Evolutionary conservation across 257 asterid species (phyloP).

Genomic region (Mitragyna speciosa): DNA sequence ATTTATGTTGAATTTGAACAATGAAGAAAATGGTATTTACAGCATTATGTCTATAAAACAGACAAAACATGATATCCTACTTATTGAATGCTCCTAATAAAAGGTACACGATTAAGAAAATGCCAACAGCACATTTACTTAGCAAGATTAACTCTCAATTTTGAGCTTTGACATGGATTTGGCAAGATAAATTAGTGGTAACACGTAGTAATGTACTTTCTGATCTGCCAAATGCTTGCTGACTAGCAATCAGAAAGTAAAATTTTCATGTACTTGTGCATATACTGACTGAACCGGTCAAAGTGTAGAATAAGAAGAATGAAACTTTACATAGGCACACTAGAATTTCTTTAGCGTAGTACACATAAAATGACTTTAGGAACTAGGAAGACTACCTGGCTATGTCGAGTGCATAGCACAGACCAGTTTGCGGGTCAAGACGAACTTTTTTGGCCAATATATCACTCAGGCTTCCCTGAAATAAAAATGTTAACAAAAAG

Average conservation of each 20-base stretch:
- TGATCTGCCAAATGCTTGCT: too few species aligned
- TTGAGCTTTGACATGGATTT: neutral
- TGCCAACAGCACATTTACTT: neutral
- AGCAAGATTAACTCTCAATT: neutral
- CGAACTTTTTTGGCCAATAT: constrained; percentile 44
- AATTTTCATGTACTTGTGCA: too few species aligned
- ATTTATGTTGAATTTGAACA: too few species aligned
- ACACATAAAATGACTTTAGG: neutral
- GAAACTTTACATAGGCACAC: neutral
- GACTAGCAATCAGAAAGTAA: too few species aligned
- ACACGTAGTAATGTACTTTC: neutral
- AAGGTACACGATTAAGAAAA: neutral
- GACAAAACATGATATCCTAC: neutral
- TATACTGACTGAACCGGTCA: too few species aligned
- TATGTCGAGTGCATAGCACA: constrained; percentile 62
- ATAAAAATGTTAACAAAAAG: neutral
- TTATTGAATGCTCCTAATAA: too few species aligned
- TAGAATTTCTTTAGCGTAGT: neutral
- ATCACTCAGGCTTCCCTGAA: constrained; percentile 54
- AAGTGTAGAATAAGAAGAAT: neutral
- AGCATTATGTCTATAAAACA: neutral
- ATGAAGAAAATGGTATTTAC: too few species aligned
- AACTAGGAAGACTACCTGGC: constrained; percentile 40
- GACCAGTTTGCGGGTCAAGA: constrained; percentile 52
- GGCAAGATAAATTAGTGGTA: neutral